Evolutionary conservation across 2,329 filamentous ascomycete species (phyloP), one percentile per base, ranked within the genome.

Genomic region (Fusarium torreyae): DNA sequence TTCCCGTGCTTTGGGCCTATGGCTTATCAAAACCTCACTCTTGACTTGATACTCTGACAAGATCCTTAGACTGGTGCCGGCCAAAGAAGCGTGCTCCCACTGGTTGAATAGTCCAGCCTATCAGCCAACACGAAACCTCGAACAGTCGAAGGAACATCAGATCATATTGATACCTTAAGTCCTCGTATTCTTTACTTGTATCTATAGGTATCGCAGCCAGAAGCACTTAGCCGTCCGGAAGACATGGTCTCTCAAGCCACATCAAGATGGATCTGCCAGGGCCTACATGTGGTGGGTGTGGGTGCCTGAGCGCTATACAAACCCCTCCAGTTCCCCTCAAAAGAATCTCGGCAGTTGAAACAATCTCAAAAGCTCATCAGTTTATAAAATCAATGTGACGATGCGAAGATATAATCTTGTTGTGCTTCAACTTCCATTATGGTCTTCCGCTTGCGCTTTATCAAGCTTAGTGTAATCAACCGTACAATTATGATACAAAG

Each of bases 161-260:
- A 46, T 43, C 44, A 39, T 56, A 24, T 65, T 68, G 44, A 42
- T 48, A 45, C 55, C 44, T 48, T 43, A 51, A 17, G 3, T 45
- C 33, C 49, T 71, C 64, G 56, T 66, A 66, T 71, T 65, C 24
- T 42, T 57, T 31, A 34, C 44, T 13, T 40, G 7, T 28, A 34
- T 14, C 64, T 57, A 22, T 49, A 44, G 5, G 40, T 55, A 56
- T 63, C 49, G 50, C 49, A 48, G 31, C 39, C 43, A 54, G 48
- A 60, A 53, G 68, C 56, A 70, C 44, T 52, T 28, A 69, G 60
- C 68, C 68, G 68, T 71, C 33, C 60, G 56, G 45, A 51, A 36
- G 50, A 66, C 64, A 66, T 63, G 64, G 68, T 28, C 46, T 42
- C 42, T 43, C 44, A 69, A 70, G 52, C 68, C 68, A 71, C 64